Conservation (phyloP, 371 early-diverging fungal species). For the Globomyces sp. region DNA sequence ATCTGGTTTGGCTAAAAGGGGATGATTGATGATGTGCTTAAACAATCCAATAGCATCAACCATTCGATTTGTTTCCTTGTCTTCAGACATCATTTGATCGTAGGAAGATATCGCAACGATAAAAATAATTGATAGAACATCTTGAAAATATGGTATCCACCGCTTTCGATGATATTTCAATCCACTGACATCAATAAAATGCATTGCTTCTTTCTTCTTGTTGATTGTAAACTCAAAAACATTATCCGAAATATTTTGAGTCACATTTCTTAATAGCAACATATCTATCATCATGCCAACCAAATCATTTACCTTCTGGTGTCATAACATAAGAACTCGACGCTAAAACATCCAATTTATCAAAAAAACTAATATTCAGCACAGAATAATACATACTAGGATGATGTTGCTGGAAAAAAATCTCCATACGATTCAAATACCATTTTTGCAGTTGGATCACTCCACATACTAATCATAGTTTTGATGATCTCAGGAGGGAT, state of each 20-base stretch:
- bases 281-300: not conserved
- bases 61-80: slow-evolving; percentile 52
- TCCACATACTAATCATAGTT: too few relatives aligned
- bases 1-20: slow-evolving; percentile 62
- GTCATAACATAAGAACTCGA: too few relatives aligned
- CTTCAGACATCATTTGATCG: slow-evolving; percentile 72
- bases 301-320: too few relatives aligned
- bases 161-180: slow-evolving; percentile 61
- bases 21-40: slow-evolving; percentile 71
- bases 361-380: too few relatives aligned
- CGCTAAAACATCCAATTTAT: too few relatives aligned
- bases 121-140: slow-evolving; percentile 52
- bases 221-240: slow-evolving; percentile 12
- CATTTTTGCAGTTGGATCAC: too few relatives aligned
- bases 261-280: not conserved
- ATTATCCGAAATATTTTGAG: not conserved
- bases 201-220: not conserved
- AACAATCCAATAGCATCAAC: slow-evolving; percentile 64
- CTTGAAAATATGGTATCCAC: slow-evolving; percentile 94
- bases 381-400: too few relatives aligned
- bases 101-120: slow-evolving; percentile 74
- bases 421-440: too few relatives aligned
- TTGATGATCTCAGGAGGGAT: too few relatives aligned
- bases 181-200: slow-evolving; percentile 18
- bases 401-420: too few relatives aligned